Conservation (phyloP, 116 monocot species). For the Iris pallida region DNA sequence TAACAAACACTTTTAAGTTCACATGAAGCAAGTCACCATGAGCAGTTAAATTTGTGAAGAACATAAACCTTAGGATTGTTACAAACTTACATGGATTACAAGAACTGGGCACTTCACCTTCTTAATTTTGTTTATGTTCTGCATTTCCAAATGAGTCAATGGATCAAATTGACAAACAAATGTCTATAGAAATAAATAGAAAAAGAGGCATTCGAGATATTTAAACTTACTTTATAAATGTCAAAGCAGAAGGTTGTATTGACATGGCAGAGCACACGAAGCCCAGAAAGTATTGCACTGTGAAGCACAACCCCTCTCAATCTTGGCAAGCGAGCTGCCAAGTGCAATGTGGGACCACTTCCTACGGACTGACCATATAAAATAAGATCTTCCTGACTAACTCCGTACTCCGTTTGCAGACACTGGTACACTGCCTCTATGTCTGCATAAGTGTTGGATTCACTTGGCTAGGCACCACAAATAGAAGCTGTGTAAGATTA, state of each 20-base stretch:
- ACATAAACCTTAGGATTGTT: no score
- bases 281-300: constrained; percentile 61
- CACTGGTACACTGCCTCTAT: constrained; percentile 66
- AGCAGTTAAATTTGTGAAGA: no score
- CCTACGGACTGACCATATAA: constrained; percentile 69
- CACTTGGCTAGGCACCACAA: constrained; percentile 42
- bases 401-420: constrained; percentile 58
- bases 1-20: no score
- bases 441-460: constrained; percentile 64
- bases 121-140: constrained; percentile 72
- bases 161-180: background rate
- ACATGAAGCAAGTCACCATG: no score
- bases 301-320: constrained; percentile 59
- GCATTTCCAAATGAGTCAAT: constrained; percentile 18
- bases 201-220: background rate
- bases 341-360: constrained; percentile 61
- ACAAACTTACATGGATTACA: constrained; percentile 65
- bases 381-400: constrained; percentile 64
- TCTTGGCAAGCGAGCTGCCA: constrained; percentile 52
- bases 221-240: constrained; percentile 52
- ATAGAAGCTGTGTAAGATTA: background rate
- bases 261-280: constrained; percentile 59
- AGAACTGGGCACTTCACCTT: constrained; percentile 82
- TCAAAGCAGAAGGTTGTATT: constrained; percentile 62
- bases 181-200: background rate